A percentile compares a stretch with the other conserved stretches of the same genome.
Conservation (phyloP, 306 rosid genomes). For the Vigna unguiculata region DNA sequence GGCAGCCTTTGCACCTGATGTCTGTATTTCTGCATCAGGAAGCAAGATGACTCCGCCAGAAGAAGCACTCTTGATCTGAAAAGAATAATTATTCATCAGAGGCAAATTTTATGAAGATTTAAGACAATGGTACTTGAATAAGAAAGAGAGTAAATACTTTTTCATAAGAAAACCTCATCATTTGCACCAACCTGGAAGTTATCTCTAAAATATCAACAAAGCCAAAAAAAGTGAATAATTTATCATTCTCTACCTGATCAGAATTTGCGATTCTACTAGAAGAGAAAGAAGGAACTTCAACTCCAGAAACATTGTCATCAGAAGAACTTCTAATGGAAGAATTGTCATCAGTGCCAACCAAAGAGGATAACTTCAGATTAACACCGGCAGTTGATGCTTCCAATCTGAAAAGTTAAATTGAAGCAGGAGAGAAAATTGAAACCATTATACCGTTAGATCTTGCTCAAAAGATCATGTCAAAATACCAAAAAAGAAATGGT, state of each 20-base stretch:
- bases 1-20: conserved; percentile 97
- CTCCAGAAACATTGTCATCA: conserved; percentile 43
- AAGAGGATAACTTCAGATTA: conserved; percentile 57
- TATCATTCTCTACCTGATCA: conserved; percentile 58
- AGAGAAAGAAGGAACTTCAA: conserved; percentile 58
- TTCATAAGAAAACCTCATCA: not conserved
- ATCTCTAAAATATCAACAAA: conserved; percentile 22
- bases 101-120: not conserved
- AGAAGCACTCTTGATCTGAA: conserved; percentile 63
- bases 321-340: conserved; percentile 53
- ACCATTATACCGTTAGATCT: conserved; percentile 35
- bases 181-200: conserved; percentile 31
- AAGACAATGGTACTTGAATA: conserved; percentile 1
- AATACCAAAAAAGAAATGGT: conserved; percentile 34
- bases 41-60: conserved; percentile 72
- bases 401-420: conserved; percentile 63
- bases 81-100: conserved; percentile 34
- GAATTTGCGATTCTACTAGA: conserved; percentile 55
- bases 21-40: conserved; percentile 72
- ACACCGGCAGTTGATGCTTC: conserved; percentile 83
- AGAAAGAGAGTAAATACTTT: not conserved
- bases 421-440: conserved; percentile 29
- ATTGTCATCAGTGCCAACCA: conserved; percentile 47
- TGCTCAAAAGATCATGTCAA: conserved; percentile 36
- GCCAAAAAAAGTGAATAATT: conserved; percentile 29